These are phyloP conservation scores for Didymella glomerata DNA, from an alignment of 2,329 filamentous ascomycete species.

Conservation along the genomic window DNA sequence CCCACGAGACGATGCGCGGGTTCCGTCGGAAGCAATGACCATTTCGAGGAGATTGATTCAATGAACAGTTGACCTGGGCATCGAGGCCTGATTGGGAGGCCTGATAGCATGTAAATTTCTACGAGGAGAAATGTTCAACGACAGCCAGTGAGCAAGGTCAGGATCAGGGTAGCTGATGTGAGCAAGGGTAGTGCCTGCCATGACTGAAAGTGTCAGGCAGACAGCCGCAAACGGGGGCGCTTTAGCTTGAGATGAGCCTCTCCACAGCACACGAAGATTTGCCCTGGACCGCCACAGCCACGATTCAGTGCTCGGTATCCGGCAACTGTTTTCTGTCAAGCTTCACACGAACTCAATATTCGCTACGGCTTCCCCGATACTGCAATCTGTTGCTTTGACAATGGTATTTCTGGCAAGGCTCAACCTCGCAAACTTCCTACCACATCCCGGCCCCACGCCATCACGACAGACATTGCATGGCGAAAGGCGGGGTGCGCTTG, in stretches of 20 bases:
- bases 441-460: constrained; percentile 1
- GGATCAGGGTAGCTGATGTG: constrained; percentile 17
- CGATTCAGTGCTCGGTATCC: constrained; percentile 13
- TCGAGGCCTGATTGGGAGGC: constrained; percentile 13
- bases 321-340: constrained; percentile 9
- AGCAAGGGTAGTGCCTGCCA: constrained; percentile 19
- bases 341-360: neutral
- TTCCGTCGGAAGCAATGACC: constrained; percentile 1
- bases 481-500: constrained; percentile 20
- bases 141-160: constrained; percentile 6
- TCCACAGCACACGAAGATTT: constrained; percentile 6
- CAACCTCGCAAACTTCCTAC: neutral
- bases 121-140: constrained; percentile 5
- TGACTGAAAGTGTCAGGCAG: constrained; percentile 18
- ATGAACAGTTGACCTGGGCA: constrained; percentile 17
- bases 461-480: neutral
- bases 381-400: constrained; percentile 4
- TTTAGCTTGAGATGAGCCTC: constrained; percentile 14
- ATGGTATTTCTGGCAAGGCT: neutral
- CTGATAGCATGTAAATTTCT: constrained; percentile 10
- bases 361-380: constrained; percentile 5
- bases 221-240: constrained; percentile 23
- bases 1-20: constrained; percentile 9
- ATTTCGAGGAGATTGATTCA: constrained; percentile 15
- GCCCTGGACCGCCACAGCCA: neutral